Conservation (phyloP, 805 yeast species). For the Suhomyces prunicola region DNA sequence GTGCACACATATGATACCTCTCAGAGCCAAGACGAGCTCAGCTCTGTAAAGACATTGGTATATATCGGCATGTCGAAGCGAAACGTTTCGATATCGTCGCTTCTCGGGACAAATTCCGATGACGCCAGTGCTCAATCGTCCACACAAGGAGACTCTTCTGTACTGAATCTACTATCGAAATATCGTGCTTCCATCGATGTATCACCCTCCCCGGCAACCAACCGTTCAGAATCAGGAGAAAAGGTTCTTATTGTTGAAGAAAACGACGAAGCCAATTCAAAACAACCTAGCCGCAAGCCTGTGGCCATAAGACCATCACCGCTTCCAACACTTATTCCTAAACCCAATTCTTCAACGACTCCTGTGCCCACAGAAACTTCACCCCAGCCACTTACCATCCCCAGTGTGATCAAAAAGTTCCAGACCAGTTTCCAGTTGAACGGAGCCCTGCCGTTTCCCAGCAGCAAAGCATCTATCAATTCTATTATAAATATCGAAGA, state of each 20-base stretch:
- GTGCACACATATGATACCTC: not conserved
- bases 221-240: not conserved
- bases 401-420: constrained; percentile 29
- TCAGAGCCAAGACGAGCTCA: not conserved
- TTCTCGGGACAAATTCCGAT: constrained; percentile 19
- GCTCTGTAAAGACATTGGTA: not conserved
- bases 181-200: constrained; percentile 30
- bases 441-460: not conserved
- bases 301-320: constrained; percentile 8
- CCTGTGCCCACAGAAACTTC: constrained; percentile 5
- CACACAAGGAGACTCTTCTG: constrained; percentile 6
- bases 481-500: constrained; percentile 40
- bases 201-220: constrained; percentile 5
- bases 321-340: constrained; percentile 18
- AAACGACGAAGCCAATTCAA: constrained; percentile 1
- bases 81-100: constrained; percentile 34
- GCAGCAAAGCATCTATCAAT: constrained; percentile 36
- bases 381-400: constrained; percentile 2
- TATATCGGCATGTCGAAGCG: constrained; percentile 16
- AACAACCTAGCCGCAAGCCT: constrained; percentile 2
- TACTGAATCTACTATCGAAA: constrained; percentile 24
- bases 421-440: constrained; percentile 28
- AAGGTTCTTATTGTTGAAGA: constrained; percentile 6
- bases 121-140: constrained; percentile 4
- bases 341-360: constrained; percentile 10